Percentiles rank a stretch among this genome's conserved stretches.
Evolutionary conservation across 331 rosid species (phyloP).

Genomic region (Saraca asoca): DNA sequence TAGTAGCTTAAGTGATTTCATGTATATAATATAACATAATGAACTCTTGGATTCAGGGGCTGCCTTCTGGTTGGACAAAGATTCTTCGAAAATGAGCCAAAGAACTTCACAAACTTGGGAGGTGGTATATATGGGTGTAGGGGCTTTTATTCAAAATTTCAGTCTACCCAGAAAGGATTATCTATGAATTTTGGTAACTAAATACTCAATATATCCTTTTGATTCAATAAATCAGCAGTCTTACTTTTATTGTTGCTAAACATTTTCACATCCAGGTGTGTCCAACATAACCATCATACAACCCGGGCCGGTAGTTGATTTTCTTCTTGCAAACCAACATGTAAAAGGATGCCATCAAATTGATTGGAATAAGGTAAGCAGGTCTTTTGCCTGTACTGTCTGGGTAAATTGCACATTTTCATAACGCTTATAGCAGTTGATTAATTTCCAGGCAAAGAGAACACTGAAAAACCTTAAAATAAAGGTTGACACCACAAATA

Average conservation of each 20-base stretch:
- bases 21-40: not conserved
- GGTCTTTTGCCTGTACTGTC: not conserved
- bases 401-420: not conserved
- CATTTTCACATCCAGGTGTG: conserved; percentile 43
- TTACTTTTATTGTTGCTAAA: not conserved
- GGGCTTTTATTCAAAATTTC: conserved; percentile 65
- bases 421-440: not conserved
- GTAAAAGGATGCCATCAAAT: conserved; percentile 50
- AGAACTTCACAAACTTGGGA: conserved; percentile 49
- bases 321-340: conserved; percentile 55
- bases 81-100: conserved; percentile 55
- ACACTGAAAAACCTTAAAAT: conserved; percentile 57
- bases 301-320: conserved; percentile 66
- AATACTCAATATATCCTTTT: not conserved
- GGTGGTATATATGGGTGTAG: conserved; percentile 68
- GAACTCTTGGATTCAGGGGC: conserved; percentile 44
- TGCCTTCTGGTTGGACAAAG: conserved; percentile 62
- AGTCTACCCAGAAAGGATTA: conserved; percentile 61
- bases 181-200: conserved; percentile 54
- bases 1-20: not conserved
- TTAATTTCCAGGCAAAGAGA: conserved; percentile 53
- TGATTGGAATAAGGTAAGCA: conserved; percentile 62
- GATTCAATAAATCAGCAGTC: not conserved
- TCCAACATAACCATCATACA: conserved; percentile 61
- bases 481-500: conserved; percentile 44